Base-by-base conservation (phyloP, 1,284 basidiomycete species). In the Leccinum fallax region DNA sequence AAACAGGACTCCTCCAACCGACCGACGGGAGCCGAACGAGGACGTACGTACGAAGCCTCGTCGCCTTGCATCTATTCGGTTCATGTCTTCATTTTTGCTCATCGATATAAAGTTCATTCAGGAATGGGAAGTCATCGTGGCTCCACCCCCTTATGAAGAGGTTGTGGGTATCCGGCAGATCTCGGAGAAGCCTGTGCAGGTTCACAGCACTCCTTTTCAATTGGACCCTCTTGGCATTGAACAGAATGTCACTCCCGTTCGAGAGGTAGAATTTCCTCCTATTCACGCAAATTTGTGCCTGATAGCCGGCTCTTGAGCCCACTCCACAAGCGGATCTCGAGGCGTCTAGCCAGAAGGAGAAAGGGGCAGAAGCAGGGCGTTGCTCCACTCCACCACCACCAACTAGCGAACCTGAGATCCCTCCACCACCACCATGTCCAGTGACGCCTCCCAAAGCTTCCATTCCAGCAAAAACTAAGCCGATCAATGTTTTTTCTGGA, bases 1-100 rank as follows among this genome's bases (percentile, higher is more conserved):
- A 60, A 81, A 78, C 72, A 79, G 72, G 72, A 84, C 83, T 43
- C 83, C 83, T 15, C 78, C 83, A 7, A 62, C 72, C 5, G 76
- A 79, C 59, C 68, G 74, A 43, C 63, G 58, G 9, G 60, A 65
- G 16, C 48, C 58, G 34, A 72, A 74, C 49, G 69, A 67, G 15
- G 72, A 76, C 59, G 74, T 76, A 55, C 61, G 72, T 67, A 56
- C 56, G 36, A 26, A 5, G 26, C 36, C 19, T 13, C 55, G 43
- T 51, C 13, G 19, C 46, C 40, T 62, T 24, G n/a, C 55, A n/a
- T 43, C 32, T 40, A 28, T 49, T 26, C 28, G 9, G 53, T 43
- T 30, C 62, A 32, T 54, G 52, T 46, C 36, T 55, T 53, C 62
- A 36, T 63, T 53, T 63, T 53, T 64, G 32, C 64, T 76, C 67